phyloP scores from a whole-genome alignment of 2,329 filamentous ascomycete species.

The Ceratocystis cubensis region DNA sequence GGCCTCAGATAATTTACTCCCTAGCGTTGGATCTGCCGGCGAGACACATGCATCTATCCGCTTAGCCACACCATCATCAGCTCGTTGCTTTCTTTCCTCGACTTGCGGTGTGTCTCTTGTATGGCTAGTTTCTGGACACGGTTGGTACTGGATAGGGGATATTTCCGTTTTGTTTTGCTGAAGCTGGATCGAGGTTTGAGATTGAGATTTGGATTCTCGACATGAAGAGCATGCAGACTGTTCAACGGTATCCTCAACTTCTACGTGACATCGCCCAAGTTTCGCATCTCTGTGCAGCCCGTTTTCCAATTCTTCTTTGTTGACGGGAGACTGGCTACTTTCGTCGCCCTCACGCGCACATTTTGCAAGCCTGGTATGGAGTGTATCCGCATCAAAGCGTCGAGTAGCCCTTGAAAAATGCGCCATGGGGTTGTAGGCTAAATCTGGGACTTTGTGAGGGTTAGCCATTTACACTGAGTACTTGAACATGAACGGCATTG shows the following conservation, averaged over 20 bases:
- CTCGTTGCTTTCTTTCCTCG: neutral
- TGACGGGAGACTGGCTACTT: neutral
- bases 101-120: slow-evolving; percentile 15
- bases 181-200: neutral
- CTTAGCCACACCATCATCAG: neutral
- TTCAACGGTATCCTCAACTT: neutral
- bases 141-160: neutral
- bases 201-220: neutral
- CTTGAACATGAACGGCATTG: neutral
- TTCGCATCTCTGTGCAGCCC: neutral
- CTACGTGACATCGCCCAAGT: neutral
- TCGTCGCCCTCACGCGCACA: neutral
- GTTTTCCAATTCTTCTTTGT: neutral
- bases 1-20: neutral
- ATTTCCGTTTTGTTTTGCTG: neutral
- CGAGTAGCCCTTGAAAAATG: neutral
- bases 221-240: neutral
- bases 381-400: neutral
- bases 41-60: neutral
- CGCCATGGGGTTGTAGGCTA: slow-evolving; percentile 41
- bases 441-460: slow-evolving; percentile 35
- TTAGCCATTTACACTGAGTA: slow-evolving; percentile 20
- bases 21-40: neutral
- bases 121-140: neutral
- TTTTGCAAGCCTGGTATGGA: neutral